These are phyloP conservation scores for Echria macrotheca DNA, from an alignment of 495 filamentous ascomycete genomes.

Conservation along the genomic window DNA sequence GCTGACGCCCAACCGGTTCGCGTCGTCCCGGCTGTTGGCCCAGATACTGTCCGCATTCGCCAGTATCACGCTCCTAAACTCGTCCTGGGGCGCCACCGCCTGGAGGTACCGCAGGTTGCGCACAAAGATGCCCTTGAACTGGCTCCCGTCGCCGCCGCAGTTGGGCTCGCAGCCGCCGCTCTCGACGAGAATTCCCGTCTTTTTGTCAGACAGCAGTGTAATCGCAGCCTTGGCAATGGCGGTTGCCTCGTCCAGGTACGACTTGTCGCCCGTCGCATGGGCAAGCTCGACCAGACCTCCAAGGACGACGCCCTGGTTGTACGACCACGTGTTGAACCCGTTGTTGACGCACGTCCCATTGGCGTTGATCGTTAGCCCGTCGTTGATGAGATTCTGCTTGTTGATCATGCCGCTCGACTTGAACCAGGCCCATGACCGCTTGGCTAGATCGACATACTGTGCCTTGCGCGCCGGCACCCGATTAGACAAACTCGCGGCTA, in stretches of 20 bases:
- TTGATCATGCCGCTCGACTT: conserved; percentile 60
- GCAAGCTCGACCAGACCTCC: conserved; percentile 66
- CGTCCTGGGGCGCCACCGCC: conserved; percentile 42
- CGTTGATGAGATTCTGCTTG: conserved; percentile 59
- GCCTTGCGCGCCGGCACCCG: conserved; percentile 44
- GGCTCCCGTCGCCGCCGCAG: conserved; percentile 55
- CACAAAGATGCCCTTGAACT: conserved; percentile 80
- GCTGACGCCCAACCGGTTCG: conserved; percentile 46
- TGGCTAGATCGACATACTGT: conserved; percentile 53
- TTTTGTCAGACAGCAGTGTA: conserved; percentile 44
- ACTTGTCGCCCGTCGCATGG: conserved; percentile 46
- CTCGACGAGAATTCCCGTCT: conserved; percentile 61
- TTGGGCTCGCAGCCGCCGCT: conserved; percentile 51
- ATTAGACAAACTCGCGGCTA: conserved; percentile 70
- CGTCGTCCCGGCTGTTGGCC: conserved; percentile 49
- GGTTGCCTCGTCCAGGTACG: conserved; percentile 52
- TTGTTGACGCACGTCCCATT: conserved; percentile 60
- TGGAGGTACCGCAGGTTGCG: conserved; percentile 61
- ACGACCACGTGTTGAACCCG: conserved; percentile 58
- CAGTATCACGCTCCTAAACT: conserved; percentile 50
- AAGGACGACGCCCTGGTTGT: conserved; percentile 77
- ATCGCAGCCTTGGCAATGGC: conserved; percentile 63
- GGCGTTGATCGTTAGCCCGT: conserved; percentile 48
- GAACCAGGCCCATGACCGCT: conserved; percentile 65
- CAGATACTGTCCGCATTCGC: conserved; percentile 64